Conservation (phyloP, 1,139 yeast genomes). For the Williopsis jadinii region DNA sequence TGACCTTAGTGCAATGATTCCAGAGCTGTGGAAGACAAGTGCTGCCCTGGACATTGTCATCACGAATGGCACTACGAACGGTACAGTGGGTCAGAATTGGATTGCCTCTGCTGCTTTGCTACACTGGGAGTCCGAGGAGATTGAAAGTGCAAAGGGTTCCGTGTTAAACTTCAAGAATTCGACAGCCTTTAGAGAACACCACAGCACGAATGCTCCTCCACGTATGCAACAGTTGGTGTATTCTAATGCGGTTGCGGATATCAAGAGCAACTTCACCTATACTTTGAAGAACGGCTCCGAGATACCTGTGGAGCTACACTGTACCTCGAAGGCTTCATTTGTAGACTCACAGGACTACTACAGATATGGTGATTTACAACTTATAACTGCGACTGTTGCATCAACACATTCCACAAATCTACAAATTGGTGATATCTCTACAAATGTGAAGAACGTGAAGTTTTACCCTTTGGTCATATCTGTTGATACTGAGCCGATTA, state of each 20-base stretch:
- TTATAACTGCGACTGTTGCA: constrained; percentile 12
- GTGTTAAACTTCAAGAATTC: constrained; percentile 25
- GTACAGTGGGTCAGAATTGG: constrained; percentile 58
- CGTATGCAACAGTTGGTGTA: constrained; percentile 16
- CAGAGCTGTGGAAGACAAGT: constrained; percentile 46
- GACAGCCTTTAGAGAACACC: neutral
- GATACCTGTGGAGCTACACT: constrained; percentile 12
- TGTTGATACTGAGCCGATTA: constrained; percentile 10
- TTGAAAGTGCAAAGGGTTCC: constrained; percentile 36
- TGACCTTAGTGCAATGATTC: constrained; percentile 63
- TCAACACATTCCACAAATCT: constrained; percentile 8
- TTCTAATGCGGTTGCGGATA: constrained; percentile 6
- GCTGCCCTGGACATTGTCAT: constrained; percentile 38
- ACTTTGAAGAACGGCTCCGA: constrained; percentile 17
- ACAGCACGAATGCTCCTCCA: constrained; percentile 2
- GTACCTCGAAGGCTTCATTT: constrained; percentile 7
- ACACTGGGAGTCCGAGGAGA: constrained; percentile 47
- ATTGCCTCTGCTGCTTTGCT: constrained; percentile 59
- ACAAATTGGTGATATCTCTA: constrained; percentile 5
- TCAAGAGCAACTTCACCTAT: constrained; percentile 13
- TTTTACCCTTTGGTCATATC: constrained; percentile 14
- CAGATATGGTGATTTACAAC: constrained; percentile 16
- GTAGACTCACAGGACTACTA: constrained; percentile 16
- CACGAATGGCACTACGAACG: constrained; percentile 50
- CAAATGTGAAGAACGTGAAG: constrained; percentile 6